Percentiles rank a stretch among this genome's conserved stretches.
These are phyloP conservation scores for Hypoxylon crocopeplum DNA, from an alignment of 495 filamentous ascomycete genomes.

Conservation along the genomic window DNA sequence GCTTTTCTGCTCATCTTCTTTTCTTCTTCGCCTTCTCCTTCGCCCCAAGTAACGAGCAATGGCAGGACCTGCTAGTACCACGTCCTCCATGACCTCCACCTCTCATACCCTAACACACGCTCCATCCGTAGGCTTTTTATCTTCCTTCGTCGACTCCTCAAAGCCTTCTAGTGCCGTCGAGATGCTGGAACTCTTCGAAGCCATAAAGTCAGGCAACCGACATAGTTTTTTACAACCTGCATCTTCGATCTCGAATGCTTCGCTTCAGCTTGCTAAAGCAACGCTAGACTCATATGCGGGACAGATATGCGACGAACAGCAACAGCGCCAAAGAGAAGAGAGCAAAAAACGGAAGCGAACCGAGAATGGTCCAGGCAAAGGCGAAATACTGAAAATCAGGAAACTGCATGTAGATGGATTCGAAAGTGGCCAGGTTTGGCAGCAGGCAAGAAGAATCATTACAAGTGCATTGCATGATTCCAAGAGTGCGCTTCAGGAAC, in stretches of 20 bases:
- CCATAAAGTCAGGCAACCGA: slow-evolving; percentile 52
- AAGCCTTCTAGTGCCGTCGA: slow-evolving; percentile 43
- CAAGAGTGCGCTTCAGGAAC: slow-evolving; percentile 55
- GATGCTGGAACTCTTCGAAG: slow-evolving; percentile 56
- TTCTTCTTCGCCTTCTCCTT: background rate
- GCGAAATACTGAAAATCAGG: slow-evolving; percentile 67
- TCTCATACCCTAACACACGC: slow-evolving; percentile 59
- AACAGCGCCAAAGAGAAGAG: slow-evolving; percentile 59
- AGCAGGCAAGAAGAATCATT: slow-evolving; percentile 85
- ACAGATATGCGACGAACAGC: slow-evolving; percentile 70
- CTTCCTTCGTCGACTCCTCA: slow-evolving; percentile 36
- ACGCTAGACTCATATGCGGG: slow-evolving; percentile 78
- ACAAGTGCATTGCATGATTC: slow-evolving; percentile 52
- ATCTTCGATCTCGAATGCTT: slow-evolving; percentile 64
- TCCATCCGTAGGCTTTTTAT: slow-evolving; percentile 45
- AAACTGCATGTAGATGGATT: slow-evolving; percentile 89
- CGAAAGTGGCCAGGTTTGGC: slow-evolving; percentile 88
- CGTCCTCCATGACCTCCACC: slow-evolving; percentile 62
- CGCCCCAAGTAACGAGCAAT: slow-evolving; percentile 39
- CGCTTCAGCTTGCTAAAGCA: slow-evolving; percentile 73
- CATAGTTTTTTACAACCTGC: slow-evolving; percentile 76
- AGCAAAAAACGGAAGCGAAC: slow-evolving; percentile 73
- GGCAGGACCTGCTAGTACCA: slow-evolving; percentile 55
- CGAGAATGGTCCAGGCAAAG: slow-evolving; percentile 39
- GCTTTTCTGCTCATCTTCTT: background rate